Conservation (phyloP, 495 filamentous ascomycete genomes). For the Evernia prunastri region DNA sequence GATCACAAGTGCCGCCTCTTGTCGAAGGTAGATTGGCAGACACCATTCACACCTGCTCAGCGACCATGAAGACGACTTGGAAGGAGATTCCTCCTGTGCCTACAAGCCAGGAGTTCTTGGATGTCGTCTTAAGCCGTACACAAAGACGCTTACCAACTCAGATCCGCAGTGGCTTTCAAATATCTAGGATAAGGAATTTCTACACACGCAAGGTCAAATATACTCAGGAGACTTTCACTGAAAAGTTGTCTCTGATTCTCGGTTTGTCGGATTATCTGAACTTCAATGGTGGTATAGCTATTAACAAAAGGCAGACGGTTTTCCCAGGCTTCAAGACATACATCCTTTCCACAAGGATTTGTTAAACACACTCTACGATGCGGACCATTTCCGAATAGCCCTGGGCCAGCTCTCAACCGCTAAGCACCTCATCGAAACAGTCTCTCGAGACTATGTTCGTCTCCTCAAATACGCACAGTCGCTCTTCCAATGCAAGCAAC, state of each 20-base stretch:
- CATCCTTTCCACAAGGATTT: conserved; percentile 94
- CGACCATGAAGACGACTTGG: conserved; percentile 64
- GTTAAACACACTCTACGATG: conserved; percentile 85
- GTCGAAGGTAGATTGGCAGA: background rate
- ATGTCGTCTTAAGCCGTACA: conserved; percentile 91
- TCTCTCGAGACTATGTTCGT: conserved; percentile 88
- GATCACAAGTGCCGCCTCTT: background rate
- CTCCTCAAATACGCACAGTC: conserved; percentile 93
- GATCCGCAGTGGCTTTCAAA: conserved; percentile 93
- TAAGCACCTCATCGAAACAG: conserved; percentile 92
- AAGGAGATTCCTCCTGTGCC: conserved; percentile 87
- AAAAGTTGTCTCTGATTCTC: conserved; percentile 83
- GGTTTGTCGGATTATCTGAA: background rate
- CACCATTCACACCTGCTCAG: background rate
- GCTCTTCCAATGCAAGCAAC: conserved; percentile 91
- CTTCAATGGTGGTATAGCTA: background rate
- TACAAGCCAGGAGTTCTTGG: conserved; percentile 88
- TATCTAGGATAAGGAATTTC: conserved; percentile 91
- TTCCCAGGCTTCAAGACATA: conserved; percentile 89
- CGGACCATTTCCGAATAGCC: conserved; percentile 95
- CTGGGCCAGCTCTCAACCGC: conserved; percentile 93
- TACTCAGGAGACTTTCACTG: conserved; percentile 93
- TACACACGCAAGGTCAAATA: conserved; percentile 98
- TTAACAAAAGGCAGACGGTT: conserved; percentile 51
- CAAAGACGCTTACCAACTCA: conserved; percentile 93